A percentile compares a stretch with the other conserved stretches of the same genome.
These are phyloP conservation scores for Ophiocytium majus DNA, from an alignment of 352 stramenopile species.

Conservation along the genomic window DNA sequence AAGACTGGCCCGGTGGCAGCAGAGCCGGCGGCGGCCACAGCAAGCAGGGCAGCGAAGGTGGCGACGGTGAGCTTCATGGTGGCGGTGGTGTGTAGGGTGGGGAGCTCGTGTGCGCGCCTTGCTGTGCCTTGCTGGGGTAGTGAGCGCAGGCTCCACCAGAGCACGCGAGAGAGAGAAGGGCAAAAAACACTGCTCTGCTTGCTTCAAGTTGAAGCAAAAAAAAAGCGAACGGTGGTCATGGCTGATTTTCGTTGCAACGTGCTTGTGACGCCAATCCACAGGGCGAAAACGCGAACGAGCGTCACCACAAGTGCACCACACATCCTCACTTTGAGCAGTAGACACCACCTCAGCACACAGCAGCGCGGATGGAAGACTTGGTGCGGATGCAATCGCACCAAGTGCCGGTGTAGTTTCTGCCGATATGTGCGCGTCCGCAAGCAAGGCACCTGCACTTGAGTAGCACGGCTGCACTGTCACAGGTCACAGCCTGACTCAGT, in stretches of 20 bases:
- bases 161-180: no score
- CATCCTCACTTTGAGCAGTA: neutral
- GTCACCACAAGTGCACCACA: neutral
- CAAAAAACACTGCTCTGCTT: no score
- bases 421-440: no score
- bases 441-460: no score
- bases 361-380: neutral
- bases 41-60: neutral
- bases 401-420: neutral
- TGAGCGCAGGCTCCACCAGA: neutral
- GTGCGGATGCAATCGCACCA: neutral
- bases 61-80: neutral
- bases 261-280: no score
- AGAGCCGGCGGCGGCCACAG: neutral
- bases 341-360: neutral
- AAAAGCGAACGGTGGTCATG: neutral
- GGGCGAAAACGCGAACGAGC: no score
- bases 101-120: neutral
- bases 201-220: neutral
- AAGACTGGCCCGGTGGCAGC: no score
- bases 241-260: neutral
- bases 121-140: neutral
- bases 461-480: no score
- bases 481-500: no score
- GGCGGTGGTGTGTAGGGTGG: neutral